Evolutionary conservation across 2,329 filamentous ascomycete genomes (phyloP), one percentile per base, ranked within the genome.

Genomic region (Cytospora leucostoma): DNA sequence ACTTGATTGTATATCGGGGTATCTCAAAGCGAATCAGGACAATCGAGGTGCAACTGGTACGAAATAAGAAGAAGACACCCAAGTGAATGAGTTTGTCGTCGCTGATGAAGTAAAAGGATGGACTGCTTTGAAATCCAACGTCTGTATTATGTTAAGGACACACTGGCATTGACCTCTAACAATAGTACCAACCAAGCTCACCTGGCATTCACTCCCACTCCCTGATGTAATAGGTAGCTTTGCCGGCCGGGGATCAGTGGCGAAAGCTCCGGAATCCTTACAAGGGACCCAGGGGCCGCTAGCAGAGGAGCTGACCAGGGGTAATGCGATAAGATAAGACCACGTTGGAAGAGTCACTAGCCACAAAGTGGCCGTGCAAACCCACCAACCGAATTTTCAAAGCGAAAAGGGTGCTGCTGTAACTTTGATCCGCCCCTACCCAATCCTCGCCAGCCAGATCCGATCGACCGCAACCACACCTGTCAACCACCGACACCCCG

Each of bases 81-180:
- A 65, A 47, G 40, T 54, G 53, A 52, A 10, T 50, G 37, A 61
- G 11, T 57, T 34, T 61, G 21, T 52, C 38, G 53, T 37, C 49
- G 21, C 44, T 35, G 32, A 32, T 34, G 27, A 59, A 47, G 35
- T 32, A 51, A n/a, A 17, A 38, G 21, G 60, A 61, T 56, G 51
- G 51, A 63, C 66, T 73, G 74, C 71, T 75, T 76, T 71, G 73
- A 74, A 74, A 74, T 76, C 70, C 68, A 68, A 59, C 59, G 56
- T 58, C n/a, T 27, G 40, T 19, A 44, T 40, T 34, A 40, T 51
- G 47, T 59, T 35, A 49, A 65, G 62, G 58, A 67, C 60, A 65
- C 62, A 62, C 63, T 65, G 63, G 47, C 62, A 49, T 47, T 44
- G 51, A 47, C n/a, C n/a, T n/a, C 32, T 21, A 44, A 47, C n/a